A percentile compares a stretch with the other conserved stretches of the same genome.
phyloP scores from a whole-genome alignment of 169 alveolate genomes.

The Cryptosporidium tyzzeri region DNA sequence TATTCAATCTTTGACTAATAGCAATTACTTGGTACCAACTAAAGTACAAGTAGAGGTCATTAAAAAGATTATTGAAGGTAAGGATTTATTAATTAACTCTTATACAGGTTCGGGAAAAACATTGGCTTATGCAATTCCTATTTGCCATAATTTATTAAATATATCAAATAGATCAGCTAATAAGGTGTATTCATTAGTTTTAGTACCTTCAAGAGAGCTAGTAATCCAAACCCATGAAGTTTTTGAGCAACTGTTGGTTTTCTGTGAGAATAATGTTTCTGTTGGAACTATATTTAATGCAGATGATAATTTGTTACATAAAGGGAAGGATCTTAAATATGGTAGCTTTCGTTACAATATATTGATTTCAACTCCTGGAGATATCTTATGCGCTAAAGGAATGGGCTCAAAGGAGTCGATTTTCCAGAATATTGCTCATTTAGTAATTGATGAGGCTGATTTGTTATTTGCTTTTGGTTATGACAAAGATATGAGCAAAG shows the following conservation, averaged over 20 bases:
- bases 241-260: constrained; percentile 16
- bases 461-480: constrained; percentile 73
- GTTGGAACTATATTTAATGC: constrained; percentile 56
- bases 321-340: constrained; percentile 1
- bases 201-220: constrained; percentile 66
- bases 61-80: constrained; percentile 52
- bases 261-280: constrained; percentile 29
- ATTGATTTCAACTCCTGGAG: constrained; percentile 56
- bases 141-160: constrained; percentile 54
- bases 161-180: constrained; percentile 4
- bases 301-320: constrained; percentile 49
- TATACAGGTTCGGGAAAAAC: constrained; percentile 72
- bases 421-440: constrained; percentile 15
- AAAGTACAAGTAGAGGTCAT: constrained; percentile 50
- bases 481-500: constrained; percentile 52
- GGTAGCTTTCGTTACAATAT: constrained; percentile 4
- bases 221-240: constrained; percentile 60
- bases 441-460: constrained; percentile 68
- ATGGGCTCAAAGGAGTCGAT: neutral
- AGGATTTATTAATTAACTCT: constrained; percentile 47
- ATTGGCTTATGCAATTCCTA: constrained; percentile 68
- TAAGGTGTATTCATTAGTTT: constrained; percentile 34
- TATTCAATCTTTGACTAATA: constrained; percentile 44
- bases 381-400: constrained; percentile 14
- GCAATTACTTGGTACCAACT: constrained; percentile 30